Evolutionary conservation across 768 basidiomycete genomes (phyloP).

Genomic region (Kwoniella sp.): DNA sequence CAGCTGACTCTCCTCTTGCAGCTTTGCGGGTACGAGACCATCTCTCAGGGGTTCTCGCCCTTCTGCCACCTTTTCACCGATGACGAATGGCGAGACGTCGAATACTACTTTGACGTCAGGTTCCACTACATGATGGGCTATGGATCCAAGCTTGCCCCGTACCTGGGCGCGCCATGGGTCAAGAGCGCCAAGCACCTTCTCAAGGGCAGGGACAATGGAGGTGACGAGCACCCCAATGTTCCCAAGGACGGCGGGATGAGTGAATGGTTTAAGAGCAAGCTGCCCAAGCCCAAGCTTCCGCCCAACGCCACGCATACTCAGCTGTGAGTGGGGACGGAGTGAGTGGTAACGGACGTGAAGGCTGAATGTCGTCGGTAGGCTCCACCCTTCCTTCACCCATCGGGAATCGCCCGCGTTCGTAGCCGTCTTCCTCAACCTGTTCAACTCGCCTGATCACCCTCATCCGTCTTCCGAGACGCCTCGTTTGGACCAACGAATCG

Average conservation of each 20-base stretch:
- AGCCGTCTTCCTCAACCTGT: constrained; percentile 51
- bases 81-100: constrained; percentile 48
- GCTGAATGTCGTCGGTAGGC: constrained; percentile 8
- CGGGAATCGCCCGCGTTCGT: constrained; percentile 53
- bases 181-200: constrained; percentile 48
- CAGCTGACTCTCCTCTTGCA: constrained; percentile 1
- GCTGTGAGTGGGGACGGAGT: constrained; percentile 30
- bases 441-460: constrained; percentile 45
- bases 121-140: constrained; percentile 52
- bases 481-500: constrained; percentile 36
- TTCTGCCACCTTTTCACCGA: constrained; percentile 51
- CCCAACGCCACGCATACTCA: constrained; percentile 53
- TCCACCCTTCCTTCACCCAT: constrained; percentile 52
- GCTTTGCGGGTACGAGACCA: constrained; percentile 51
- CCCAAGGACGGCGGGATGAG: background rate
- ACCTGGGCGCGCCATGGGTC: constrained; percentile 51
- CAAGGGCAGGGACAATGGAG: constrained; percentile 42
- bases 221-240: constrained; percentile 9
- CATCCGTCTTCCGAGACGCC: constrained; percentile 32
- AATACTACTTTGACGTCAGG: constrained; percentile 50
- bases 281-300: constrained; percentile 49
- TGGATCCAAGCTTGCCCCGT: constrained; percentile 46
- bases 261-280: constrained; percentile 15
- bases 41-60: constrained; percentile 37
- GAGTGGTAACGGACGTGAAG: background rate